Evolutionary conservation across 2,329 filamentous ascomycete genomes (phyloP), one percentile per base, ranked within the genome.

Genomic region (Penicillium sp.): DNA sequence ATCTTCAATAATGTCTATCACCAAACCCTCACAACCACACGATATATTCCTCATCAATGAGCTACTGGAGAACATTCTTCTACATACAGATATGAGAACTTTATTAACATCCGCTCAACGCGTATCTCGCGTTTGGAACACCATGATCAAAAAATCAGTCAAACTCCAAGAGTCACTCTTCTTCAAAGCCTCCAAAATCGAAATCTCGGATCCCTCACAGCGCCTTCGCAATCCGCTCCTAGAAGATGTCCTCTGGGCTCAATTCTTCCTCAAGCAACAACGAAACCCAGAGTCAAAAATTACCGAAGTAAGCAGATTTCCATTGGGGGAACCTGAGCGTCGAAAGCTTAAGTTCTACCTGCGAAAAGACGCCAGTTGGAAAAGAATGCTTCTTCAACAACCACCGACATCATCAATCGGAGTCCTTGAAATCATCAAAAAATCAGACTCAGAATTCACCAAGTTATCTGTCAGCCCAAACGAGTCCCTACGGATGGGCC

Each of bases 231-330:
- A 56, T 16, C 54, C 54, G 6, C 49, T 56, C 16, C 49, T 56
- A 29, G 54, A 47, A 53, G 54, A 53, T 21, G 36, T 56, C 3
- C 49, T 56, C 29, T 56, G 54, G 54, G 54, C 49, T 10, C 54
- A 56, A 46, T 53, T 56, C 36, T 53, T 56, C 49, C 49, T 56
- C 16, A 56, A 56, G 6, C 49, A 56, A 40, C 41, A 47, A 43
- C 27, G 36, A 34, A 53, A 4, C 10, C 29, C 49, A 41, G 41
- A 53, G 21, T 53, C 41, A 2, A 47, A 15, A 5, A 9, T 9
- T 2, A 25, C 43, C 29, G 36, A 41, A 4, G 29, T 56, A 33
- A 53, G 54, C 54, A 56, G 54, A 27, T 56, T 56, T 36, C 54
- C 54, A 1, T 21, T 56, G 3, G 36, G 36, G 2, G 36, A 47